Conservation (phyloP, 129 eudicot genomes). For the Tanacetum coccineum region DNA sequence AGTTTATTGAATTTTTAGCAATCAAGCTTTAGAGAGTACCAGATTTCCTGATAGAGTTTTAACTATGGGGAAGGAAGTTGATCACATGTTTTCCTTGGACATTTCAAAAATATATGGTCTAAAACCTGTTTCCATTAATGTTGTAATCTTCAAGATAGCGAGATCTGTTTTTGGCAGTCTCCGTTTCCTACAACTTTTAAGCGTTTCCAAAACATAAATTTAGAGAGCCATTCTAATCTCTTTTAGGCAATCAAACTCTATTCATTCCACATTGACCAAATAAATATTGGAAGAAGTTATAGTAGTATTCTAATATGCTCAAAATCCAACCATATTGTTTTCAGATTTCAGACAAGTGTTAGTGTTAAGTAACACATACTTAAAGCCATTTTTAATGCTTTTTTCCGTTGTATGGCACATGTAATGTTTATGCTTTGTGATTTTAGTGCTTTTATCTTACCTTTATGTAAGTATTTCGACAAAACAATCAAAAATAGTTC, state of each 20-base stretch:
- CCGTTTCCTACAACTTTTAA: background rate
- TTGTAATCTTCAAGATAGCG: background rate
- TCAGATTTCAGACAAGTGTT: background rate
- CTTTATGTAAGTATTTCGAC: background rate
- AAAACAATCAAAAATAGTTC: too few species aligned
- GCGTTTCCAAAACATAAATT: background rate
- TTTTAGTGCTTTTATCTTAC: background rate
- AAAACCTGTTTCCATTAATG: background rate
- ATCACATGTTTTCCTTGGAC: constrained; percentile 1
- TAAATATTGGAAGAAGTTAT: background rate
- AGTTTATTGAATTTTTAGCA: background rate
- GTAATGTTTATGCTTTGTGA: background rate
- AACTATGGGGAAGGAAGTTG: background rate
- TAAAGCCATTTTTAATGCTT: background rate
- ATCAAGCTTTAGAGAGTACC: constrained; percentile 1
- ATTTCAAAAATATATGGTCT: too few species aligned
- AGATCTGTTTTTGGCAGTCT: constrained; percentile 1
- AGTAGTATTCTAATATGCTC: background rate
- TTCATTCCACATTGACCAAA: background rate
- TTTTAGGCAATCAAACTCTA: background rate
- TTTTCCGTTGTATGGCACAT: background rate
- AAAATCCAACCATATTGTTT: background rate
- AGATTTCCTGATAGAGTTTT: constrained; percentile 1
- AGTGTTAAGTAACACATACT: background rate
- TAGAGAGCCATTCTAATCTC: too few species aligned